phyloP scores from a whole-genome alignment of 495 filamentous ascomycete species.

The Xylaria intraflava region DNA sequence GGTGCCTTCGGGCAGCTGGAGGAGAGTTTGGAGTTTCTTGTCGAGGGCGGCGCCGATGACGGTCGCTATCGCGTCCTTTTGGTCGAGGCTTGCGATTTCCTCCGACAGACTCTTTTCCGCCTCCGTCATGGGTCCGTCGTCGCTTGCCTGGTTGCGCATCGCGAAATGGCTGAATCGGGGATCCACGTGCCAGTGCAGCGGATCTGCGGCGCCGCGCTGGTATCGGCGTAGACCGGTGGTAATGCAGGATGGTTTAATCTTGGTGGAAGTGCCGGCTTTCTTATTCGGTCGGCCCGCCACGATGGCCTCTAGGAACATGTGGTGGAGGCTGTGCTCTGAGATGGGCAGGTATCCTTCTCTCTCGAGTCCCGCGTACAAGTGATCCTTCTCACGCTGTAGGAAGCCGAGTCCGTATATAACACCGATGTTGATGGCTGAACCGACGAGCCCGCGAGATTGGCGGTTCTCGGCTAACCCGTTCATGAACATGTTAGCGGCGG shows the following conservation, averaged over 20 bases:
- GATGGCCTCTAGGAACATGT: conserved; percentile 55
- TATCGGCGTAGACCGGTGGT: conserved; percentile 37
- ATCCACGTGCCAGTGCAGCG: conserved; percentile 35
- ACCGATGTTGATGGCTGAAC: conserved; percentile 50
- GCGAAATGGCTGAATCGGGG: conserved; percentile 35
- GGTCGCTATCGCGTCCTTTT: conserved; percentile 10
- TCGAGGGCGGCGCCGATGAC: conserved; percentile 22
- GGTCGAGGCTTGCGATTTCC: conserved; percentile 13
- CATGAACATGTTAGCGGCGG: conserved; percentile 52
- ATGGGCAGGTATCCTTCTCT: conserved; percentile 45
- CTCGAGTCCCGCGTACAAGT: conserved; percentile 35
- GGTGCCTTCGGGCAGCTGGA: conserved; percentile 24
- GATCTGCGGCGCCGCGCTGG: conserved; percentile 16
- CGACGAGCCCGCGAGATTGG: conserved; percentile 26
- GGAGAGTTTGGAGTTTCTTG: conserved; percentile 21
- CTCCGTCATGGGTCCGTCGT: neutral
- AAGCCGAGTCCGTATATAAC: conserved; percentile 53
- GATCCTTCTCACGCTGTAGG: conserved; percentile 40
- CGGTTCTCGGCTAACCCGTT: conserved; percentile 37
- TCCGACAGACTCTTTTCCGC: conserved; percentile 19
- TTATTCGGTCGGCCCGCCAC: conserved; percentile 27
- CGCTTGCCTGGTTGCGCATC: neutral
- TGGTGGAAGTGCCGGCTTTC: conserved; percentile 6
- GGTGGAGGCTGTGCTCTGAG: conserved; percentile 54
- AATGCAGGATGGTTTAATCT: conserved; percentile 21